Evolutionary conservation across 75 land plant genomes (phyloP), one percentile per base, ranked within the genome.

Genomic region (Picea glauca): DNA sequence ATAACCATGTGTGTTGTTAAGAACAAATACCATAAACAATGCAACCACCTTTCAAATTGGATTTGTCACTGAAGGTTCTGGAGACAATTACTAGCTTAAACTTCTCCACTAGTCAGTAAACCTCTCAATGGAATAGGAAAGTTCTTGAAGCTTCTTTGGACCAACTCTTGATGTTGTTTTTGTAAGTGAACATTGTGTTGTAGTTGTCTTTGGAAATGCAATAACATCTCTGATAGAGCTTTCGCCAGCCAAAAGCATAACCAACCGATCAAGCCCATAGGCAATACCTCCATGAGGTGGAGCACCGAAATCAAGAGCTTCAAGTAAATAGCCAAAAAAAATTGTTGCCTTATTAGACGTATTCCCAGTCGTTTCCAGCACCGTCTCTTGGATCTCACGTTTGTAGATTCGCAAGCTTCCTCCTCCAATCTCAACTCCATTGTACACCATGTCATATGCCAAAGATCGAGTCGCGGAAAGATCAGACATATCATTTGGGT

Each of bases 201-300:
- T 86, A 15, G 95, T 89, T 35, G 99, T 94, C 80, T 96, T 96
- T 46, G 99, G 97, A 80, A 96, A 96, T 21, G 99, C 99, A 56
- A 96, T 96, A 1, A 96, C 99, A 87, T 96, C 97, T 76, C 97
- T 83, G 70, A 96, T 96, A n/a, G 99, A 96, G 74, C 60, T 89
- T 57, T 93, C 91, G 58, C 92, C 97, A 58, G 97, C 97, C 77
- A 96, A 78, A 62, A 96, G 85, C 99, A 96, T 96, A 31, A 96
- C 97, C 82, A 96, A 60, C 40, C 97, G 89, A 77, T 96, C 99
- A 78, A 96, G 78, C 0, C 99, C 99, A 90, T 86, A 96, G 0
- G 99, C 99, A 57, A 94, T 96, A 38, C 99, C 97, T 54, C 99
- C 99, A 80, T 96, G 99, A 40, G 99, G 99, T 78, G 99, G 99